Evolutionary conservation across 192 early-diverging fungal genomes (phyloP), one percentile per base, ranked within the genome.

Genomic region (Podila horticola): DNA sequence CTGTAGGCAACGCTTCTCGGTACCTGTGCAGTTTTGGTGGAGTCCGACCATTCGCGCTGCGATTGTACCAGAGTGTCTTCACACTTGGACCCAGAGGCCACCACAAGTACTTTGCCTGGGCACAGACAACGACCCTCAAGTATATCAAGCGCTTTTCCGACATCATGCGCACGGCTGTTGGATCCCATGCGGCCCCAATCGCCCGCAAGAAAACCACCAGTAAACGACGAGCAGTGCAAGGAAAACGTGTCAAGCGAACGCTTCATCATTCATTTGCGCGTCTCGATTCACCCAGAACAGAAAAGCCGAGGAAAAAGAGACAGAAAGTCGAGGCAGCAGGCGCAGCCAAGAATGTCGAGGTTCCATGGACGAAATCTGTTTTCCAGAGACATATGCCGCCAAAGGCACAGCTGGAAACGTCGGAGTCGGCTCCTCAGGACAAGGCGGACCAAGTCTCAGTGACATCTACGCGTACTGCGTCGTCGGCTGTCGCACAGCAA

Each of bases 11-110:
- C 11, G 77, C 71, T 1, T 71, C 60, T 3, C 77, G 77, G 7
- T 73, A 62, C 51, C 51, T 81, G 4, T 52, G 58, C 20, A 68
- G 62, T 12, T 73, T 81, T 69, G 77, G 77, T 15, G 77, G 77
- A 10, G 17, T 58, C 1, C 70, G 77, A 20, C 71, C 77, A 0
- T 69, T 81, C n/a, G 51, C 67, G 0, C 30, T 73, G 66, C 66
- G 65, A 51, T 38, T 81, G 34, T 81, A 58, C 45, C 70, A 72
- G 45, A 49, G 41, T 3, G 51, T 57, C 29, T 73, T 64, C 15
- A 69, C 71, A 5, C 19, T 59, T 8, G 77, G 77, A 31, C 70
- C 66, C 11, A 51, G 77, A 12, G 66, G 62, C 12, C 36, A 81
- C 41, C 59, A 58, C 8, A 29, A 52, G 45, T 63, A 62, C 45